These are phyloP conservation scores for Nannizzia gypsea DNA, from an alignment of 2,329 filamentous ascomycete genomes.

Conservation along the genomic window DNA sequence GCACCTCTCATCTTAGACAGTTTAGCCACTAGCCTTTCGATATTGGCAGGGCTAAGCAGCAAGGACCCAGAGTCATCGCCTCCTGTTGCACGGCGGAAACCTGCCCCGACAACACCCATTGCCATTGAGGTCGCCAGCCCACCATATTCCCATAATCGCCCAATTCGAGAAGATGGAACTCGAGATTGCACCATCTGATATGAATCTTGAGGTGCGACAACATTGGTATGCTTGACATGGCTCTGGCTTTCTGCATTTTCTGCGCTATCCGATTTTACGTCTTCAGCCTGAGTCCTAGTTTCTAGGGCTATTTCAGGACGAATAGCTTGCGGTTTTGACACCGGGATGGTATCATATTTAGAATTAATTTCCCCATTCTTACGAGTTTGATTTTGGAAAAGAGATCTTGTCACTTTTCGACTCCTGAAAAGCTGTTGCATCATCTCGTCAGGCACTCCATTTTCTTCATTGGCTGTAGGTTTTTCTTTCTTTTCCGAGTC, in stretches of 20 bases:
- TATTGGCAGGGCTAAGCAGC: conserved; percentile 77
- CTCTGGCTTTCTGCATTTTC: background rate
- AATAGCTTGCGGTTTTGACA: too few species aligned
- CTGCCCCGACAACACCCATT: conserved; percentile 77
- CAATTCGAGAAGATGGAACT: conserved; percentile 76
- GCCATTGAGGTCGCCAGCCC: conserved; percentile 92
- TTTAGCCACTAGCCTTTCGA: conserved; percentile 85
- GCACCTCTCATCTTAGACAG: conserved; percentile 93
- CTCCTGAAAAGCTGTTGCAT: conserved; percentile 53
- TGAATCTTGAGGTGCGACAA: conserved; percentile 2
- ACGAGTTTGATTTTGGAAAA: conserved; percentile 31
- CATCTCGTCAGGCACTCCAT: conserved; percentile 45
- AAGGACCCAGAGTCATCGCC: conserved; percentile 57
- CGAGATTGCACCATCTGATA: conserved; percentile 78
- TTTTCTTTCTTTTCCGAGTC: background rate
- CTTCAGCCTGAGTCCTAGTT: background rate
- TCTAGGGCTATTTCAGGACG: background rate
- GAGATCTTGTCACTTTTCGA: conserved; percentile 44
- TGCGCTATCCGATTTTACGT: background rate
- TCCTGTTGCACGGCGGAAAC: conserved; percentile 67
- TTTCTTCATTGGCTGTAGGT: conserved; percentile 23
- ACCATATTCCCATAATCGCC: conserved; percentile 87
- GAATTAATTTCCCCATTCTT: background rate
- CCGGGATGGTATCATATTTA: background rate
- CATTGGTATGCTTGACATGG: background rate